These are phyloP conservation scores for Drechslerella dactyloides DNA, from an alignment of 2,329 filamentous ascomycete species.

Conservation along the genomic window DNA sequence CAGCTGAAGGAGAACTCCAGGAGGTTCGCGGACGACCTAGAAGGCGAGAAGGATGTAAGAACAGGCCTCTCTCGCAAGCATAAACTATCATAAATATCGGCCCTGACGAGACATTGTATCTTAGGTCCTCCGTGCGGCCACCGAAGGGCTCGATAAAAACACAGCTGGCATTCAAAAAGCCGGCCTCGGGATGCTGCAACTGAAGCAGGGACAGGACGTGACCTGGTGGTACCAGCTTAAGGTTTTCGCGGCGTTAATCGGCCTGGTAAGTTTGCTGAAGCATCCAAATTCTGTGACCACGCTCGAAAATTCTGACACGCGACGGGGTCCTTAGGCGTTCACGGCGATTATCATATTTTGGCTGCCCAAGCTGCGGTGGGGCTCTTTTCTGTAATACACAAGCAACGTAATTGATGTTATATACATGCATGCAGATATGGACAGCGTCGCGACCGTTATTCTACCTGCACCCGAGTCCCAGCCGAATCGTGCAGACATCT, in stretches of 20 bases:
- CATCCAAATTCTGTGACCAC: not conserved
- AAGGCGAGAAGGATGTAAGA: conserved; percentile 71
- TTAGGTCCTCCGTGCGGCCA: conserved; percentile 31
- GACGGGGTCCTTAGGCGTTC: conserved; percentile 23
- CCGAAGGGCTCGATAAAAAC: conserved; percentile 42
- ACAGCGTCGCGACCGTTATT: no score
- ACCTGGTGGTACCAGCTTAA: conserved; percentile 50
- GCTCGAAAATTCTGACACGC: not conserved
- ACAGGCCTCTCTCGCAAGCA: not conserved
- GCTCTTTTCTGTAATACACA: conserved; percentile 12
- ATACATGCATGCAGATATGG: no score
- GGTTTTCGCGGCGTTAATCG: conserved; percentile 47
- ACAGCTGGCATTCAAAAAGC: conserved; percentile 38
- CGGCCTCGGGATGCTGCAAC: conserved; percentile 43
- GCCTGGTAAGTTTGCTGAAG: conserved; percentile 27
- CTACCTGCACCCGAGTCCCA: no score
- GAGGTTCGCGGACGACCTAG: conserved; percentile 73
- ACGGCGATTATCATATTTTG: conserved; percentile 46
- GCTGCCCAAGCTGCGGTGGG: conserved; percentile 48
- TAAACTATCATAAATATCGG: not conserved
- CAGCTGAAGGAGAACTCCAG: conserved; percentile 77
- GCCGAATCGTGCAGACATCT: no score
- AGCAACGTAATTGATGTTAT: not conserved
- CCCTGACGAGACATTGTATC: not conserved
- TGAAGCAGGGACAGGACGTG: conserved; percentile 45